Percentiles rank a stretch among this genome's conserved stretches.
phyloP scores from a whole-genome alignment of 108 stramenopile species.

The Conticribra weissflogii region DNA sequence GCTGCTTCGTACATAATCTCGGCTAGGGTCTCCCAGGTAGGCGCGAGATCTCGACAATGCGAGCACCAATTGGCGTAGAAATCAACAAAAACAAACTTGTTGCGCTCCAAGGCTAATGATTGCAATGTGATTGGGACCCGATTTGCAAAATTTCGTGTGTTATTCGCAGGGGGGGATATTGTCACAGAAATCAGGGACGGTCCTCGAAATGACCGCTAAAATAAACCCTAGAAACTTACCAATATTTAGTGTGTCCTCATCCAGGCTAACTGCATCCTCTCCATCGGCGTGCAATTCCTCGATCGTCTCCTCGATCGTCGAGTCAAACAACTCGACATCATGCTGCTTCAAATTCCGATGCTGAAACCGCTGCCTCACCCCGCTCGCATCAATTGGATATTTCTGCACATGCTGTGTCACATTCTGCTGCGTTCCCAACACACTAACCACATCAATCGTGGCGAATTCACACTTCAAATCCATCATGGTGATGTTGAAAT shows the following conservation, averaged over 20 bases:
- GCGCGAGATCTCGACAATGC: conserved; percentile 82
- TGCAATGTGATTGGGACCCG: conserved; percentile 8
- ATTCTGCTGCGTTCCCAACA: conserved; percentile 94
- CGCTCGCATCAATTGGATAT: conserved; percentile 91
- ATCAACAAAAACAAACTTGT: conserved; percentile 68
- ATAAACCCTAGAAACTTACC: conserved; percentile 7
- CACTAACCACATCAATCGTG: conserved; percentile 82
- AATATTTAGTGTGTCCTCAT: conserved; percentile 34
- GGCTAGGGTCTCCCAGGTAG: conserved; percentile 87
- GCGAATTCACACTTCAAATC: conserved; percentile 90
- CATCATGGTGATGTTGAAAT: conserved; percentile 95
- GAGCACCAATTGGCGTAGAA: conserved; percentile 93
- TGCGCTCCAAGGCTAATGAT: conserved; percentile 26
- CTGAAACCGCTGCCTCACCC: conserved; percentile 77
- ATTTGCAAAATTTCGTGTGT: neutral
- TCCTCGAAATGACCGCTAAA: too few relatives aligned
- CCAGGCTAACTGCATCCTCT: conserved; percentile 79
- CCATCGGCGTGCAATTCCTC: conserved; percentile 91
- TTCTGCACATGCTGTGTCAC: conserved; percentile 93
- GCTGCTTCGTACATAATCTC: conserved; percentile 80
- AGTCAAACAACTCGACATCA: conserved; percentile 82
- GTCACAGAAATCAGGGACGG: too few relatives aligned
- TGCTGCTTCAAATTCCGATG: conserved; percentile 88
- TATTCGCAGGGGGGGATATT: neutral
- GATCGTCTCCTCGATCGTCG: conserved; percentile 68